A percentile compares a stretch with the other conserved stretches of the same genome.
Conservation (phyloP, 2,329 filamentous ascomycete species). For the Pseudogymnoascus pannorum region DNA sequence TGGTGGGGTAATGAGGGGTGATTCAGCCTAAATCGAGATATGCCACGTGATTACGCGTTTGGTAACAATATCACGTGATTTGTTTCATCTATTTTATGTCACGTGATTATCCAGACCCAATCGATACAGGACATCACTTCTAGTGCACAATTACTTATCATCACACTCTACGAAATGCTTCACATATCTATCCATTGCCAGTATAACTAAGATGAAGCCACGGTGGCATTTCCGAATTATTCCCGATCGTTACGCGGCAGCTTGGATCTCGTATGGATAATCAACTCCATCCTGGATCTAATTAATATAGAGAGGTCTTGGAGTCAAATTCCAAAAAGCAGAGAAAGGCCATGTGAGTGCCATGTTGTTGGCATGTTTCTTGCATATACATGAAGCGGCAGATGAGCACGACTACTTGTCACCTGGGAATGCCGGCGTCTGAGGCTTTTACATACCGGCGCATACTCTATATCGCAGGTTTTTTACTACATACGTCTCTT, state of each 20-base stretch:
- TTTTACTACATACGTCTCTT: background rate
- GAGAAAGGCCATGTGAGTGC: background rate
- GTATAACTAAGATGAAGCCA: background rate
- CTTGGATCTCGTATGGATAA: background rate
- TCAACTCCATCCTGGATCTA: background rate
- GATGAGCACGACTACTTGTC: background rate
- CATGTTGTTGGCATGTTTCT: background rate
- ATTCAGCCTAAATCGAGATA: background rate
- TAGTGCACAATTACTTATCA: background rate
- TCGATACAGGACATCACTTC: too few relatives aligned
- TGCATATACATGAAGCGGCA: background rate
- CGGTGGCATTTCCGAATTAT: background rate
- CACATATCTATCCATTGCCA: background rate
- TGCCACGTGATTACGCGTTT: background rate
- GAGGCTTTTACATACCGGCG: background rate
- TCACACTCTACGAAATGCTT: background rate
- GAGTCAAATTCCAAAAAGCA: background rate
- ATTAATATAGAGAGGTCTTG: background rate
- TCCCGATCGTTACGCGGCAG: background rate
- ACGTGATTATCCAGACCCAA: too few relatives aligned
- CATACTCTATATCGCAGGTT: background rate
- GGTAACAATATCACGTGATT: background rate
- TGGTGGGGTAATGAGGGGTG: background rate
- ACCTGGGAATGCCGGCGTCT: background rate
- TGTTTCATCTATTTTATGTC: background rate